phyloP scores from a whole-genome alignment of 148 eudicot species.

The Camellia granthamiana region DNA sequence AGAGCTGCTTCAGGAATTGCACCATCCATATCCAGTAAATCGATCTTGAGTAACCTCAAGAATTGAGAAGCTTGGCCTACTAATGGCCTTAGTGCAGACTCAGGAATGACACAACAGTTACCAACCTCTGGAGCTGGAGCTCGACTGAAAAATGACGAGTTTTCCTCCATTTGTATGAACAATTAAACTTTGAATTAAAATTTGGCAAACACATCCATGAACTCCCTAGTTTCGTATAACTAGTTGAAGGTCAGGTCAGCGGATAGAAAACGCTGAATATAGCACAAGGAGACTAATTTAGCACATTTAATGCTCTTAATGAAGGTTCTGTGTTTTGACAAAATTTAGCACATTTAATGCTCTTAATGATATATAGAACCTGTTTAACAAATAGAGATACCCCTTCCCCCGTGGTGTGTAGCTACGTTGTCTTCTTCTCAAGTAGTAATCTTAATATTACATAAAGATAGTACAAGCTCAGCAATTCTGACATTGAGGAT shows the following conservation, averaged over 20 bases:
- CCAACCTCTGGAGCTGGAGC: constrained; percentile 16
- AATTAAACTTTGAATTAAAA: background rate
- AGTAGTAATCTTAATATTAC: no score
- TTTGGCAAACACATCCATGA: background rate
- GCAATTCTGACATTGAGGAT: no score
- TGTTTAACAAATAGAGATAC: no score
- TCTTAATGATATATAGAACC: no score
- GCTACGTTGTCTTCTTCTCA: no score
- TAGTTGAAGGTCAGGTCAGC: background rate
- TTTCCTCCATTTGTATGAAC: background rate
- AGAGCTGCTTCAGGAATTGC: constrained; percentile 60
- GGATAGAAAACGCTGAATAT: background rate
- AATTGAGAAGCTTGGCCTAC: constrained; percentile 45
- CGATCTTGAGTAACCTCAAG: constrained; percentile 50
- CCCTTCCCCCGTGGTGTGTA: no score
- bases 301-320: constrained; percentile 50
- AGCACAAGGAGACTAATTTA: constrained; percentile 21
- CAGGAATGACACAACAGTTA: constrained; percentile 36
- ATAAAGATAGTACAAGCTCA: no score
- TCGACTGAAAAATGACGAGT: background rate
- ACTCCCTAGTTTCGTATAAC: background rate
- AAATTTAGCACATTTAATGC: no score
- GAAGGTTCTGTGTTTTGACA: background rate
- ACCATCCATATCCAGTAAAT: constrained; percentile 73
- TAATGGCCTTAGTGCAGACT: constrained; percentile 56